Base-by-base conservation (phyloP, 768 basidiomycete species). In the Lepiota brunneoincarnata region DNA sequence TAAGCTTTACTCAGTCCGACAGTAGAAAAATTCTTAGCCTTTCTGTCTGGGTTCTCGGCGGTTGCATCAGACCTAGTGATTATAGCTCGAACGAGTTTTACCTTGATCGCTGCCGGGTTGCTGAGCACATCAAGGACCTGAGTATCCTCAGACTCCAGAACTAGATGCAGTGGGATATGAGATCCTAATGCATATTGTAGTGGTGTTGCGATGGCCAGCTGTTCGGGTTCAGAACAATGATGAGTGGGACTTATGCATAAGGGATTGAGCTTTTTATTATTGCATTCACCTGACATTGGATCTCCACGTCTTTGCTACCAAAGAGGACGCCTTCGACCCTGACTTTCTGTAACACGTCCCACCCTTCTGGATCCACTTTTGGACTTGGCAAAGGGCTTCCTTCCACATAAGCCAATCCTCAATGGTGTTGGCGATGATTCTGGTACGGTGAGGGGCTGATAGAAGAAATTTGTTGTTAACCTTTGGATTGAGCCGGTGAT, bases 191-290 rank as follows among this genome's bases (percentile, higher is more conserved):
- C 72, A 62, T 75, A 83, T 4, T 69, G 73, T 11, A 81, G 68
- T 11, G 82, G 81, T 36, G 66, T 76, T 15, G 79, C 79, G 26
- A 83, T 63, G 3, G 81, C 75, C 10, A 80, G 62, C 80, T 83
- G 56, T 31, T n/a, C 31, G 42, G 14, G 3, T 12, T 46, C 39
- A 48, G 31, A 10, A 34, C 37, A 37, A 23, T 36, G 11, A 43
- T 11, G 15, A 18, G 47, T 18, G 20, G n/a, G n/a, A 34, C 4
- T 34, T 9, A 31, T 31, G 11, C 31, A 31, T n/a, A n/a, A n/a
- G n/a, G n/a, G 20, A 3, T 12, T 6, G 14, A 38, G 0, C 1
- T 21, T 31, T 40, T 20, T 24, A 12, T 20, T 24, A 12, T 9
- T 20, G 37, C 36, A 67, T 68, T 24, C 47, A 73, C 72, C 7